Evolutionary conservation across 495 filamentous ascomycete species (phyloP).

Genomic region (Copromyces sp.): DNA sequence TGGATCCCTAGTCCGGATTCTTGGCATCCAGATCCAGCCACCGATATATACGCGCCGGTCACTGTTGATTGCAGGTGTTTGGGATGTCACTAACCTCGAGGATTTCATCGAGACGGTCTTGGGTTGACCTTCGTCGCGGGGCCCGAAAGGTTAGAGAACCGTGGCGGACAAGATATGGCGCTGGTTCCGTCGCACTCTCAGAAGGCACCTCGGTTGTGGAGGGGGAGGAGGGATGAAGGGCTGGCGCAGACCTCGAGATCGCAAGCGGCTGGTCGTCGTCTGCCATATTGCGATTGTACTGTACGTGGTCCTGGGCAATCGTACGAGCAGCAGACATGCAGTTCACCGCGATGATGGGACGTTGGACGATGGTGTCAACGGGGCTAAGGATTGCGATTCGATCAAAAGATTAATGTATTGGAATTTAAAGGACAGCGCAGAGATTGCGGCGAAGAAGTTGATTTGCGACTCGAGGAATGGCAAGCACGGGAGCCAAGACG

Average conservation of each 20-base stretch:
- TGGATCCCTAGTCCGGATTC: not conserved
- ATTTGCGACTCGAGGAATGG: not conserved
- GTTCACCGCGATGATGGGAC: not conserved
- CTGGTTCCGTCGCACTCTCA: not conserved
- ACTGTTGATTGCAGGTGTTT: not conserved
- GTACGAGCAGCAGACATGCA: not conserved
- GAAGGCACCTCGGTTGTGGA: not conserved
- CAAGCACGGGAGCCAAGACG: not conserved
- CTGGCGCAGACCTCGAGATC: not conserved
- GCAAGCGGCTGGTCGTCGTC: not conserved
- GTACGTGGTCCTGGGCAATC: not conserved
- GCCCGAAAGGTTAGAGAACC: constrained; percentile 6
- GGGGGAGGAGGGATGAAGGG: not conserved
- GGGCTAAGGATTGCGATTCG: not conserved
- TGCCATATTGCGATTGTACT: not conserved
- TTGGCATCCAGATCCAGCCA: not conserved
- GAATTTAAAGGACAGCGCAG: not conserved
- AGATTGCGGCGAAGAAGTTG: not conserved
- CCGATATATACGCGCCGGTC: not conserved
- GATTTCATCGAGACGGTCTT: constrained; percentile 32
- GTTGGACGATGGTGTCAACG: not conserved
- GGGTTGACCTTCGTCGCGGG: constrained; percentile 21
- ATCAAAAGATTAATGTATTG: not conserved
- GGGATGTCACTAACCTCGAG: constrained; percentile 31
- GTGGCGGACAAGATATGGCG: not conserved